These are phyloP conservation scores for Phallus indusiatus DNA, from an alignment of 768 basidiomycete species.

Conservation along the genomic window DNA sequence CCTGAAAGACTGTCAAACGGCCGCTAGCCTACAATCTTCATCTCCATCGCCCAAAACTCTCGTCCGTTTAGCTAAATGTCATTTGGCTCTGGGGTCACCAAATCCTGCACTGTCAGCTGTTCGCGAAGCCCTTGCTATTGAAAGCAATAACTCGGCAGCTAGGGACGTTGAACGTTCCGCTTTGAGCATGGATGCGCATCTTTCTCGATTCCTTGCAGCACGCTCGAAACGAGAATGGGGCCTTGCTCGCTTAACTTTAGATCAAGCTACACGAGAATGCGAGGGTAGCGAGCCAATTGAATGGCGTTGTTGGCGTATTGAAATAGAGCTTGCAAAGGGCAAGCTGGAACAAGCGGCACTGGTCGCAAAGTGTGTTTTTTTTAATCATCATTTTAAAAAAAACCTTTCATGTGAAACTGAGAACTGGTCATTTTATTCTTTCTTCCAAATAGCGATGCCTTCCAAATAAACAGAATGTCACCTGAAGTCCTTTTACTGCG, in stretches of 20 bases:
- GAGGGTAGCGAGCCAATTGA: conserved; percentile 72
- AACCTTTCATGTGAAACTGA: background rate
- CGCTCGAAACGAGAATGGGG: conserved; percentile 59
- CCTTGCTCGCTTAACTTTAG: conserved; percentile 68
- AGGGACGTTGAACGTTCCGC: conserved; percentile 54
- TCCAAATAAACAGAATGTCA: conserved; percentile 61
- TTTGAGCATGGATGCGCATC: conserved; percentile 50
- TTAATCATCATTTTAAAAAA: background rate
- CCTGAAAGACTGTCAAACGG: conserved; percentile 70
- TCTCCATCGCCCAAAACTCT: conserved; percentile 68
- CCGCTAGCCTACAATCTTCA: conserved; percentile 51
- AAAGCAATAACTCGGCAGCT: conserved; percentile 52
- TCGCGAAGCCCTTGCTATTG: conserved; percentile 48
- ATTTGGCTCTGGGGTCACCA: conserved; percentile 66
- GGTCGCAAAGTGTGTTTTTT: conserved; percentile 59
- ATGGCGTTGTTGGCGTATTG: conserved; percentile 74
- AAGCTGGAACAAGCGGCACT: conserved; percentile 66
- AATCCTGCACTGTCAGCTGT: conserved; percentile 59
- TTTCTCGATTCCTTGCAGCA: conserved; percentile 54
- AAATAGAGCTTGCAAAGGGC: conserved; percentile 63
- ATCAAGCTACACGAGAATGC: conserved; percentile 57
- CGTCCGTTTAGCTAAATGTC: conserved; percentile 74
- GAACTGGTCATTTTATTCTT: no score
- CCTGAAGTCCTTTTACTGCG: conserved; percentile 74
- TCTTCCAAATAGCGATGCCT: conserved; percentile 47